Percentiles rank a stretch among this genome's conserved stretches.
phyloP scores from a whole-genome alignment of 108 stramenopile species.

The Cyclostephanos invisitatus region DNA sequence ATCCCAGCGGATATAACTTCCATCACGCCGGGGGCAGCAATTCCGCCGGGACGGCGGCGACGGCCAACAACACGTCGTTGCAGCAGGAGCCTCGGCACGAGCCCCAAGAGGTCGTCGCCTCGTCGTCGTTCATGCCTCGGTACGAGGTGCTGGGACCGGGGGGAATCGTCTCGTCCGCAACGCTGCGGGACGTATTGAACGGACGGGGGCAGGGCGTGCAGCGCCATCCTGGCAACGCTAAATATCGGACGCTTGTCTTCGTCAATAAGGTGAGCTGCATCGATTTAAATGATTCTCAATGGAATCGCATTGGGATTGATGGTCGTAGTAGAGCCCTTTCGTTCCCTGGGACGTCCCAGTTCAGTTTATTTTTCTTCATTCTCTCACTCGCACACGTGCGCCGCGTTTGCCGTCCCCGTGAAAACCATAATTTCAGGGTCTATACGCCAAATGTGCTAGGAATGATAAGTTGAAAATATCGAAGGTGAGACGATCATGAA shows the following conservation, averaged over 20 bases:
- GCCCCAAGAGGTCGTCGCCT: neutral
- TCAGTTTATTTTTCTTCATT: neutral
- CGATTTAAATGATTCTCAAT: neutral
- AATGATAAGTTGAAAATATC: constrained; percentile 45
- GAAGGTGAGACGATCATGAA: constrained; percentile 15
- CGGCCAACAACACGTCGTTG: no score
- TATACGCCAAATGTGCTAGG: constrained; percentile 38
- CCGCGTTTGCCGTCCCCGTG: neutral
- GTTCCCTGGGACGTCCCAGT: no score
- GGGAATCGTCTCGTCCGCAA: neutral
- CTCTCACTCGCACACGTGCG: no score
- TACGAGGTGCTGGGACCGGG: neutral
- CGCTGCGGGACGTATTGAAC: constrained; percentile 34
- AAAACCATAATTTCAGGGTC: constrained; percentile 4
- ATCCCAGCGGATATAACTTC: no score
- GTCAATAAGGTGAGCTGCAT: constrained; percentile 35
- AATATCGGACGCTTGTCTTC: constrained; percentile 41
- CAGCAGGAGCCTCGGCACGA: neutral
- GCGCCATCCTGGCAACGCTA: constrained; percentile 49
- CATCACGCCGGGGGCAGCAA: no score
- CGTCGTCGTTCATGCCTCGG: neutral
- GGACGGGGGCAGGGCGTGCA: constrained; percentile 51
- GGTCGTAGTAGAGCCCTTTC: no score
- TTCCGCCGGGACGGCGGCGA: no score
- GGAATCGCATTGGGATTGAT: neutral